Conservation (phyloP, 2,329 filamentous ascomycete species). For the Malbranchea zuffiana region DNA sequence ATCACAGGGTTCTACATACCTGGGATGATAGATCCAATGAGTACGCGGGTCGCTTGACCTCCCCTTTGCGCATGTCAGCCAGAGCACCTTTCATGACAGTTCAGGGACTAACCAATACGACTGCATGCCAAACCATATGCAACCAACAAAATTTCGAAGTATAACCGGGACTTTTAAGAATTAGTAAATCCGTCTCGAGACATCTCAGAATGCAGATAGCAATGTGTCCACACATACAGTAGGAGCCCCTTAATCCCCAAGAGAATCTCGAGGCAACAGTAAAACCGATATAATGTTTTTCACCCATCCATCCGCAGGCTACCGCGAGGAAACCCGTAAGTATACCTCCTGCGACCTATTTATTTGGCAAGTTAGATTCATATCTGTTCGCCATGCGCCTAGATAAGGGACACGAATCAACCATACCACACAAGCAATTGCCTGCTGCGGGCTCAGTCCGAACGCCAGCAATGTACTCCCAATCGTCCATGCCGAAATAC, state of each 20-base stretch:
- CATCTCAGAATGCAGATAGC: constrained; percentile 32
- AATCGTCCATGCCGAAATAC: constrained; percentile 22
- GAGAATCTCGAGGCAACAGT: constrained; percentile 32
- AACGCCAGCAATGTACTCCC: constrained; percentile 21
- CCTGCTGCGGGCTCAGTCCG: constrained; percentile 19
- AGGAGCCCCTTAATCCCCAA: constrained; percentile 35
- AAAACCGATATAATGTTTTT: constrained; percentile 36
- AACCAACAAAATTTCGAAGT: constrained; percentile 2
- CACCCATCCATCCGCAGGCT: constrained; percentile 30
- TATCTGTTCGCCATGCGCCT: no score
- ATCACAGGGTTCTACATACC: no score
- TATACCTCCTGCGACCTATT: constrained; percentile 13
- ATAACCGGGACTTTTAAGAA: constrained; percentile 17
- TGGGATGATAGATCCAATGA: constrained; percentile 8
- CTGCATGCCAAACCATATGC: constrained; percentile 30
- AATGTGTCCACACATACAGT: constrained; percentile 26
- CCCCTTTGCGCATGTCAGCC: constrained; percentile 1
- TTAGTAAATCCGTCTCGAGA: no score
- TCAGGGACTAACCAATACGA: constrained; percentile 28
- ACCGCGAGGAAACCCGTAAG: constrained; percentile 28
- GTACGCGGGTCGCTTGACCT: constrained; percentile 9
- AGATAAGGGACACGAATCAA: no score
- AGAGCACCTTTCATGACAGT: no score
- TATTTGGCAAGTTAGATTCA: no score
- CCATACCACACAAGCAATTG: constrained; percentile 20